Conservation (phyloP, 495 filamentous ascomycete species). For the Penicillium lividum region DNA sequence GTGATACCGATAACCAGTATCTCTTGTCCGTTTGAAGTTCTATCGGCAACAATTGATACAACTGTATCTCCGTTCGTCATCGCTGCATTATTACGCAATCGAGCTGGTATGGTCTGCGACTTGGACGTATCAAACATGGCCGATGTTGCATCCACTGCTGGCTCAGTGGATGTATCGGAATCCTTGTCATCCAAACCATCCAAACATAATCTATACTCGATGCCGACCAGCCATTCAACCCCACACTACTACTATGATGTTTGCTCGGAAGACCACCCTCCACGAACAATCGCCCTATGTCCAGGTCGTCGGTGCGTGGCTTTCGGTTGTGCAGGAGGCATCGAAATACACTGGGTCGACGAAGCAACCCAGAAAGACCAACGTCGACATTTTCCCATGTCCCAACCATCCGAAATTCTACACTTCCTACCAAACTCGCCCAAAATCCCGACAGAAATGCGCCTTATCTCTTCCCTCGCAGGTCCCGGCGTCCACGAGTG, state of each 20-base stretch:
- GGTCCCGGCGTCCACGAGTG: constrained; percentile 46
- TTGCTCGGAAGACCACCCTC: constrained; percentile 65
- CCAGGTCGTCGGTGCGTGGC: constrained; percentile 68
- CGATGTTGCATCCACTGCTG: constrained; percentile 4
- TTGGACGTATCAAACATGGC: constrained; percentile 27
- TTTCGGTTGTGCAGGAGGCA: constrained; percentile 66
- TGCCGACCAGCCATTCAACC: constrained; percentile 28
- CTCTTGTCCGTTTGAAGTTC: constrained; percentile 58
- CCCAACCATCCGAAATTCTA: constrained; percentile 64
- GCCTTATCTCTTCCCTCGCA: constrained; percentile 67
- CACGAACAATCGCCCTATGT: constrained; percentile 67
- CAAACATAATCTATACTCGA: constrained; percentile 8
- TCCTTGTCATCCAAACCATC: constrained; percentile 6
- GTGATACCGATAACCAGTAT: constrained; percentile 54
- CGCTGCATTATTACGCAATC: constrained; percentile 61
- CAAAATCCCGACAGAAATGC: constrained; percentile 48
- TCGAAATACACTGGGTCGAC: constrained; percentile 75
- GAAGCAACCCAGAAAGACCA: constrained; percentile 56
- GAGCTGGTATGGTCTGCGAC: constrained; percentile 65
- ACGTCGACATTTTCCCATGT: constrained; percentile 66
- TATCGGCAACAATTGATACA: constrained; percentile 67
- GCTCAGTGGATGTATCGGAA: constrained; percentile 6
- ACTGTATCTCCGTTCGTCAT: constrained; percentile 56
- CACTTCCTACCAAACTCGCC: constrained; percentile 64
- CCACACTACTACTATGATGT: constrained; percentile 55